Evolutionary conservation across 2,329 filamentous ascomycete genomes (phyloP), one percentile per base, ranked within the genome.

Genomic region (Fusarium nelsonii): DNA sequence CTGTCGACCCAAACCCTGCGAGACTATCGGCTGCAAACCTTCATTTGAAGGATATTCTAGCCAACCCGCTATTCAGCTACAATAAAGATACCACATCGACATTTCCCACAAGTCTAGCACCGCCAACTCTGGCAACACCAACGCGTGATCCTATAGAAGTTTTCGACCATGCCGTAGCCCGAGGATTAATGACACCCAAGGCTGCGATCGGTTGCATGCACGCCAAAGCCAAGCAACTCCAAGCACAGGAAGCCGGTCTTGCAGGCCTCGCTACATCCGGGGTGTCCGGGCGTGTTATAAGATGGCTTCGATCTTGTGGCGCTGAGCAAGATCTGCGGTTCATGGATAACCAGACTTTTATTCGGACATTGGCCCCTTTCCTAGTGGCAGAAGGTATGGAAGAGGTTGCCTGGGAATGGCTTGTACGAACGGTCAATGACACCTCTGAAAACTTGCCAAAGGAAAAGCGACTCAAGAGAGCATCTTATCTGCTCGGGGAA

Each of bases 1-100:
- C 63, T 41, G 44, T 58, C 34, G 72, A 74, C 30, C 32, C 63
- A 26, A 52, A 65, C 20, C 69, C 66, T 33, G 44, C 64, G 78
- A 66, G 85, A 83, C 71, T 76, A 48, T 79, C 80, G 12, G 78
- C 79, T 30, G 75, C 79, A 6, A 78, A 72, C 63, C 81, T 79
- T 16, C 87, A 89, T 75, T 75, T 89, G n/a, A 83, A 82, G 59
- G 81, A 85, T 34, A 86, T 89, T 56, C 83, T 89, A 15, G 81
- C 83, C 50, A 88, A 88, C 61, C 87, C 87, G 1, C 78, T 89
- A 18, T 88, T 89, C 76, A 78, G 77, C 67, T 78, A 79, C 55
- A 71, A 75, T 30, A 74, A 75, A 26, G 66, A 75, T 26, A 49
- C 68, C 6, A 58, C 63, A n/a, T 62, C 71, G 14, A 68, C 66